phyloP scores from a whole-genome alignment of 495 filamentous ascomycete genomes.

The Lindgomyces ingoldianus region DNA sequence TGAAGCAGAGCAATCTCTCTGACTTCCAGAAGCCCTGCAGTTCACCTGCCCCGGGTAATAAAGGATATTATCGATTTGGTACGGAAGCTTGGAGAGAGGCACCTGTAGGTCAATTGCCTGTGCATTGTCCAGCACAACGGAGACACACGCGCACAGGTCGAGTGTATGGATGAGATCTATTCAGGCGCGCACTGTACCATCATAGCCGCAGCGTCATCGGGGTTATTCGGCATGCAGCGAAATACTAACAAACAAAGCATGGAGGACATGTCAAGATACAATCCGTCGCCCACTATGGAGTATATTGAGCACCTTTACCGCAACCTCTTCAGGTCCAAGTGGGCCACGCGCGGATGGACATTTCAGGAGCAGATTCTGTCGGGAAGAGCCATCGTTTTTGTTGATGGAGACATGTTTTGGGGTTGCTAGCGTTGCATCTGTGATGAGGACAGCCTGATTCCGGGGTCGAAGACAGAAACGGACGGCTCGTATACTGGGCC shows the following conservation, averaged over 20 bases:
- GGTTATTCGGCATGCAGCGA: not conserved
- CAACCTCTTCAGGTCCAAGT: not conserved
- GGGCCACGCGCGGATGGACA: not conserved
- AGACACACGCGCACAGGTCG: not conserved
- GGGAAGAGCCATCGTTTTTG: not conserved
- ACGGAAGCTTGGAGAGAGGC: slow-evolving; percentile 3
- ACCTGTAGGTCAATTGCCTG: slow-evolving; percentile 1
- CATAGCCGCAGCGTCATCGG: not conserved
- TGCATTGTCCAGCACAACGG: not conserved
- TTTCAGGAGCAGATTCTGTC: slow-evolving; percentile 3
- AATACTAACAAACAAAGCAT: not conserved
- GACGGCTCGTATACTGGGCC: not conserved
- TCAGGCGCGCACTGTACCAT: not conserved
- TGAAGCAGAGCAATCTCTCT: slow-evolving; percentile 1
- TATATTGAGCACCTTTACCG: not conserved
- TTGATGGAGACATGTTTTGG: slow-evolving; percentile 2
- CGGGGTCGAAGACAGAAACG: not conserved
- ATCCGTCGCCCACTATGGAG: not conserved
- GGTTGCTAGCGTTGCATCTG: not conserved
- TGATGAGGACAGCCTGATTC: not conserved
- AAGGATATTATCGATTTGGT: not conserved
- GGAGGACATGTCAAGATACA: not conserved
- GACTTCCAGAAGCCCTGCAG: not conserved
- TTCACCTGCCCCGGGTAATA: not conserved
- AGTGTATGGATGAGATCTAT: not conserved